These are phyloP conservation scores for Plantago major DNA, from an alignment of 257 asterid genomes.

Conservation along the genomic window DNA sequence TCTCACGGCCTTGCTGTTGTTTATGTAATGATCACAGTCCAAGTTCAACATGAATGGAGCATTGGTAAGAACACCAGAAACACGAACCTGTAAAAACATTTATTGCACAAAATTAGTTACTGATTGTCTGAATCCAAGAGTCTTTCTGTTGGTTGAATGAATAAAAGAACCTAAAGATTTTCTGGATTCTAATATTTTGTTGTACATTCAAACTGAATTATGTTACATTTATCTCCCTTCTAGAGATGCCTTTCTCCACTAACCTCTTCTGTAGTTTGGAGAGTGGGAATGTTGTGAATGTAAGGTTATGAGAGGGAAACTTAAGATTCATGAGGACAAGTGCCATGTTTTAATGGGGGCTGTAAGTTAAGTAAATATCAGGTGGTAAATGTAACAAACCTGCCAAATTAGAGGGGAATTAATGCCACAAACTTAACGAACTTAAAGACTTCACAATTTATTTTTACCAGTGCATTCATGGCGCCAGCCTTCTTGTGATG, in stretches of 20 bases:
- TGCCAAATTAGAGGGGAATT: no score
- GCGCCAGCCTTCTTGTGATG: constrained; percentile 99
- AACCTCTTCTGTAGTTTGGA: neutral
- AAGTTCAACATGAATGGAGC: constrained; percentile 99
- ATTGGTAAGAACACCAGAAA: constrained; percentile 92
- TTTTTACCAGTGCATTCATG: constrained; percentile 88
- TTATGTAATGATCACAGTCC: constrained; percentile 94
- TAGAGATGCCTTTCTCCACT: no score
- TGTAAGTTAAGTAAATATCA: no score
- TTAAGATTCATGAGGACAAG: no score
- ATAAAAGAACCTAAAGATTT: no score
- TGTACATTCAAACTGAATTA: no score
- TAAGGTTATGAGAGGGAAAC: neutral
- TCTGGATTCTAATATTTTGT: no score
- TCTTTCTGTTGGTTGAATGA: no score
- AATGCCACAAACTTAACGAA: no score
- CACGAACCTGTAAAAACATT: constrained; percentile 64
- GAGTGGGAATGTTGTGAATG: neutral
- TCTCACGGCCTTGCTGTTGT: constrained; percentile 93
- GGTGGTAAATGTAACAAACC: no score
- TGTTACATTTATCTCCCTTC: no score
- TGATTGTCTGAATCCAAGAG: constrained; percentile 4
- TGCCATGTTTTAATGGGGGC: no score
- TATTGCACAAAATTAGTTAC: neutral
- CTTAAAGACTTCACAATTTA: neutral